These are phyloP conservation scores for Trypanosomatidae sp. DNA, from an alignment of 208 protist genomes.

Conservation along the genomic window DNA sequence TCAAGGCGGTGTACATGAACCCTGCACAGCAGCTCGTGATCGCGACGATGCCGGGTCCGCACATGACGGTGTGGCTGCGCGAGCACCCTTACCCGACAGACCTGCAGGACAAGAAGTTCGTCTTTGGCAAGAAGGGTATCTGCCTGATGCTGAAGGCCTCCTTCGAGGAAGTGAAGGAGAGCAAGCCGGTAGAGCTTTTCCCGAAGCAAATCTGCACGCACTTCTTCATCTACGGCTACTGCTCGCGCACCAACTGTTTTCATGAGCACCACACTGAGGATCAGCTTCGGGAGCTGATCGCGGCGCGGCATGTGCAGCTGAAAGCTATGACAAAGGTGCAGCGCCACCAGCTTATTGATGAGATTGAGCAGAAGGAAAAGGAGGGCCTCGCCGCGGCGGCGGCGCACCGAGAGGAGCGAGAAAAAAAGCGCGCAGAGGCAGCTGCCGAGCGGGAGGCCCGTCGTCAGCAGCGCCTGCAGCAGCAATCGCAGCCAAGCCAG, in stretches of 20 bases:
- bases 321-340: conserved; percentile 81
- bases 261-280: conserved; percentile 83
- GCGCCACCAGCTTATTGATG: conserved; percentile 62
- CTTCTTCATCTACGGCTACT: conserved; percentile 86
- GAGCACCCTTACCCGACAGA: conserved; percentile 54
- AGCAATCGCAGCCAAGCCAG: conserved; percentile 18
- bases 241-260: conserved; percentile 72
- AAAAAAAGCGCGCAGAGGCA: conserved; percentile 25
- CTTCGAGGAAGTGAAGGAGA: conserved; percentile 62
- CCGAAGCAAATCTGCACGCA: conserved; percentile 82
- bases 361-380: conserved; percentile 61
- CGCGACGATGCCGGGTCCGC: conserved; percentile 79
- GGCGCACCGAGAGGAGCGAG: conserved; percentile 41
- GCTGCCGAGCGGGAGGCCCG: conserved; percentile 17
- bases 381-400: conserved; percentile 48
- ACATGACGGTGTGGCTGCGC: conserved; percentile 84
- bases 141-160: conserved; percentile 83
- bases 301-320: conserved; percentile 68
- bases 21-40: conserved; percentile 61
- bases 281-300: conserved; percentile 80
- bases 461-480: conserved; percentile 21
- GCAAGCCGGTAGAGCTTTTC: conserved; percentile 89
- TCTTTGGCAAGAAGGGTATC: conserved; percentile 76
- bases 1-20: conserved; percentile 71
- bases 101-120: conserved; percentile 53